These are phyloP conservation scores for Starmera dryadoides DNA, from an alignment of 805 yeast species.

Conservation along the genomic window DNA sequence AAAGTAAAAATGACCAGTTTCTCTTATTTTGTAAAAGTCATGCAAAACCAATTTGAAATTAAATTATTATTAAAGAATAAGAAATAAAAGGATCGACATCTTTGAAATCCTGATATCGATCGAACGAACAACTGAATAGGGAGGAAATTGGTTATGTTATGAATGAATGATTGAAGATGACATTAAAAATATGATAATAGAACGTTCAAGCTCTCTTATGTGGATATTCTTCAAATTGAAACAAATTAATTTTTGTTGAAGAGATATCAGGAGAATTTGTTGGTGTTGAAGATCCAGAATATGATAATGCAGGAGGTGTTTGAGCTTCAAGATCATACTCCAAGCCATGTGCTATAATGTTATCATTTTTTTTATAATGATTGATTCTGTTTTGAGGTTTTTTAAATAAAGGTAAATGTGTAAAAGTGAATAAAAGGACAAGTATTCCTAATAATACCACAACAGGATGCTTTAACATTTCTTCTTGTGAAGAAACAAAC, in stretches of 20 bases:
- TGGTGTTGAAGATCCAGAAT: conserved; percentile 3
- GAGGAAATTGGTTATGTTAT: too few relatives aligned
- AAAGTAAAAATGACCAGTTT: too few relatives aligned
- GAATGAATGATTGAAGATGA: not conserved
- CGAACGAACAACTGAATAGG: too few relatives aligned
- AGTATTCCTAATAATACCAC: not conserved
- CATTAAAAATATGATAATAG: too few relatives aligned
- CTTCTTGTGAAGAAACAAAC: not conserved
- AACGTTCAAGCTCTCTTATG: too few relatives aligned
- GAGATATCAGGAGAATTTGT: conserved; percentile 2
- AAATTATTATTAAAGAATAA: too few relatives aligned
- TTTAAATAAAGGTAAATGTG: not conserved
- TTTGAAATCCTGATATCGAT: too few relatives aligned
- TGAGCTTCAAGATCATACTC: conserved; percentile 1
- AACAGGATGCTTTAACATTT: not conserved
- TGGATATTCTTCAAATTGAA: not conserved
- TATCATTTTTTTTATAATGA: too few relatives aligned
- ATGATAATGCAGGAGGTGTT: conserved; percentile 2
- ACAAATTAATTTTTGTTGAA: not conserved
- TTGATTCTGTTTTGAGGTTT: too few relatives aligned
- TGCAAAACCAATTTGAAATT: too few relatives aligned
- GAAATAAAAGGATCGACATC: too few relatives aligned
- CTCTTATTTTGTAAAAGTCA: too few relatives aligned
- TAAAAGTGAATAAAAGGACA: not conserved
- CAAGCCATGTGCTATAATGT: not conserved